Evolutionary conservation across 139 green algal genomes (phyloP).

Genomic region (Desmodesmus armatus): DNA sequence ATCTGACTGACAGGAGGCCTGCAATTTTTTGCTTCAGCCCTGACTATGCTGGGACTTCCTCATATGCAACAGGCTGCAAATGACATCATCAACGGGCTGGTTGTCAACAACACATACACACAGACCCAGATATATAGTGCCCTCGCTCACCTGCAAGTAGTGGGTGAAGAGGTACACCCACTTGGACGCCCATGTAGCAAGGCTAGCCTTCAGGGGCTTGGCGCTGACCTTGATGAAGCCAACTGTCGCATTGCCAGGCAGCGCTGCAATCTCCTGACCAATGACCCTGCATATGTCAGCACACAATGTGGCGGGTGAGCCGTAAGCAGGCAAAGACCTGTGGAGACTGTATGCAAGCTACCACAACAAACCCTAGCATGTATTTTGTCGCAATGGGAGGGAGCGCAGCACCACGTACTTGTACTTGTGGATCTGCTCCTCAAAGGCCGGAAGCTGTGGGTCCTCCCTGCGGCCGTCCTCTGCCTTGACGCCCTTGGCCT

Average conservation of each 20-base stretch:
- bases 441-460: slow-evolving; percentile 82
- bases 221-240: slow-evolving; percentile 89
- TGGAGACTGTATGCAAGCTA: background rate
- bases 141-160: slow-evolving; percentile 71
- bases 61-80: background rate
- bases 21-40: too few relatives aligned
- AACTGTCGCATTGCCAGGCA: slow-evolving; percentile 70
- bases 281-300: slow-evolving; percentile 68
- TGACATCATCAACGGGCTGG: background rate
- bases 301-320: too few relatives aligned
- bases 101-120: background rate
- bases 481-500: slow-evolving; percentile 52
- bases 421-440: slow-evolving; percentile 66
- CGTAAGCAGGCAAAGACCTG: background rate
- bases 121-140: background rate
- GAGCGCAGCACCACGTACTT: slow-evolving; percentile 13
- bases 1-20: too few relatives aligned
- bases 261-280: slow-evolving; percentile 73
- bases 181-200: slow-evolving; percentile 71
- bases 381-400: background rate
- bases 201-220: slow-evolving; percentile 81
- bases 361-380: background rate
- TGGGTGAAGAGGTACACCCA: slow-evolving; percentile 92
- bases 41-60: too few relatives aligned
- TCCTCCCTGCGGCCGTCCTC: slow-evolving; percentile 74